Evolutionary conservation across 805 yeast genomes (phyloP).

Genomic region (Pichia thaimueangensis): DNA sequence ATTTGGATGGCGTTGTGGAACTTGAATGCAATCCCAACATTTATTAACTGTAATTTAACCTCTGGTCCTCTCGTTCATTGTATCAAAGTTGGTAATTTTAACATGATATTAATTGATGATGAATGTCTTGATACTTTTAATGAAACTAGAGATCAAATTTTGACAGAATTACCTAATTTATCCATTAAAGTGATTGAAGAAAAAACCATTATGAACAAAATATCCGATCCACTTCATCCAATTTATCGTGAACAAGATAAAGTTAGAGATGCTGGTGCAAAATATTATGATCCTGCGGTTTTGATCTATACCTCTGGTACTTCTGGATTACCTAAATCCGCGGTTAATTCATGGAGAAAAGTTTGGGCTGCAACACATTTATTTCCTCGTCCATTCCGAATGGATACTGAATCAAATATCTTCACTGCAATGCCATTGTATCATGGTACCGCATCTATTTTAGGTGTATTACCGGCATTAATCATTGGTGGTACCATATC

Average conservation of each 20-base stretch:
- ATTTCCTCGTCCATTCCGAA: conserved; percentile 63
- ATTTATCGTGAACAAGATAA: conserved; percentile 49
- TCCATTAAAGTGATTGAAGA: conserved; percentile 20
- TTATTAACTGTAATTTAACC: conserved; percentile 71
- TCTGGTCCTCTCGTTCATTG: conserved; percentile 78
- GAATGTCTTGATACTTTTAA: conserved; percentile 42
- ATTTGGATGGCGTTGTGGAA: conserved; percentile 88
- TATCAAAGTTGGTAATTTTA: conserved; percentile 57
- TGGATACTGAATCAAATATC: conserved; percentile 48
- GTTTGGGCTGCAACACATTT: conserved; percentile 61
- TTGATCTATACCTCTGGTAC: conserved; percentile 91
- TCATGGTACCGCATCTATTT: conserved; percentile 87
- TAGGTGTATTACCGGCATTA: conserved; percentile 66
- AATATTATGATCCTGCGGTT: conserved; percentile 58
- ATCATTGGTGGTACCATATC: conserved; percentile 68
- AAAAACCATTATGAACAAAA: conserved; percentile 8
- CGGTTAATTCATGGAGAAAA: conserved; percentile 88
- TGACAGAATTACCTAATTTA: conserved; percentile 28
- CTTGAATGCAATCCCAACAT: conserved; percentile 83
- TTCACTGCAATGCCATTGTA: conserved; percentile 94
- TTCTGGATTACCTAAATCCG: conserved; percentile 91
- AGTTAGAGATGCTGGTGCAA: conserved; percentile 51
- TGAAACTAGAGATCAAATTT: conserved; percentile 37
- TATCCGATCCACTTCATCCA: conserved; percentile 31
- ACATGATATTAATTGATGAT: conserved; percentile 62